These are phyloP conservation scores for Zoysia pacifica DNA, from an alignment of 176 grass and related monocot species.

Conservation along the genomic window DNA sequence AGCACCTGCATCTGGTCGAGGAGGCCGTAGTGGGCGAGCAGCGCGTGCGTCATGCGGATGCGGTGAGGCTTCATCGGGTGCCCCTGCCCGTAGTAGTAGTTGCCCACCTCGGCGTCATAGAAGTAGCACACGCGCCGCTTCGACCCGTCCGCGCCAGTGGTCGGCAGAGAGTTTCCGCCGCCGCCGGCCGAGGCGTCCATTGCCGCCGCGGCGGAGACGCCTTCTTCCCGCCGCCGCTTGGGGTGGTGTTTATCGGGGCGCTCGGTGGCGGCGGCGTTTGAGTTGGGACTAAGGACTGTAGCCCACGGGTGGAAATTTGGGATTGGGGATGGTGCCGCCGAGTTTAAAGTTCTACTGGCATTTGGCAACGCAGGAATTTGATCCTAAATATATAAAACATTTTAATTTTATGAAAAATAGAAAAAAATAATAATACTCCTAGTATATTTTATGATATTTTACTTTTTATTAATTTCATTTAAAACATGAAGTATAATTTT, in stretches of 20 bases:
- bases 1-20: slow-evolving; percentile 80
- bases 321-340: too few relatives aligned
- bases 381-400: too few relatives aligned
- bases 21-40: slow-evolving; percentile 85
- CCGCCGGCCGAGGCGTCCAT: slow-evolving; percentile 58
- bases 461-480: too few relatives aligned
- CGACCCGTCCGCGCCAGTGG: slow-evolving; percentile 55
- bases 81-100: slow-evolving; percentile 95
- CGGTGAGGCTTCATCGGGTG: slow-evolving; percentile 96
- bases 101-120: slow-evolving; percentile 93
- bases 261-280: slow-evolving; percentile 37
- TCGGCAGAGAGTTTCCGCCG: slow-evolving; percentile 74
- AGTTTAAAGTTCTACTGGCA: too few relatives aligned
- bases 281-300: not conserved
- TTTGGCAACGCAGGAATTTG: too few relatives aligned
- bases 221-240: not conserved
- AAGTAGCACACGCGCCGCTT: slow-evolving; percentile 96
- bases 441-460: too few relatives aligned
- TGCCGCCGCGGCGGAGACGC: not conserved
- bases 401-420: too few relatives aligned
- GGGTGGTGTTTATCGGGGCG: not conserved
- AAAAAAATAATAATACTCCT: too few relatives aligned
- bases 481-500: too few relatives aligned
- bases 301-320: not conserved
- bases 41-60: slow-evolving; percentile 88